phyloP scores from a whole-genome alignment of 176 grass and related monocot species.

The Oryza coarctata region DNA sequence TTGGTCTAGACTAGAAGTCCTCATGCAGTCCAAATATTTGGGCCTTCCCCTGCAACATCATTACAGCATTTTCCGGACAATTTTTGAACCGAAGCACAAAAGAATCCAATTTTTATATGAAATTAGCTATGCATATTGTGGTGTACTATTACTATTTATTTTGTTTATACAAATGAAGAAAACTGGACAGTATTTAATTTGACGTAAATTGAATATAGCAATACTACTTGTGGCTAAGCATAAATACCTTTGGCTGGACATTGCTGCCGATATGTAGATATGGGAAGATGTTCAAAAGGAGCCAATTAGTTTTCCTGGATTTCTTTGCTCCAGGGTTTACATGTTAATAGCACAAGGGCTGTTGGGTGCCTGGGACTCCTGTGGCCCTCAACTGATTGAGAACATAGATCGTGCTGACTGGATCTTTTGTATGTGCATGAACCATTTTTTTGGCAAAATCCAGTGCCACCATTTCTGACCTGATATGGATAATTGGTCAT shows the following conservation, averaged over 20 bases:
- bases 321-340: background rate
- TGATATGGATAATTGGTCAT: background rate
- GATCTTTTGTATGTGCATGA: background rate
- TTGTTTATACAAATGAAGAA: background rate
- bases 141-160: background rate
- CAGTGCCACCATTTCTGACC: background rate
- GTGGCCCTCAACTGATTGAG: background rate
- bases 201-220: background rate
- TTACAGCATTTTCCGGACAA: background rate
- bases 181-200: background rate
- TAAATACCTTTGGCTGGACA: background rate
- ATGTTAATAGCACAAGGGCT: background rate
- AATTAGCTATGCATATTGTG: background rate
- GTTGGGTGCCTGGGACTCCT: background rate
- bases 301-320: conserved; percentile 1
- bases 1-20: background rate
- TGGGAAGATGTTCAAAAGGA: background rate
- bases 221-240: background rate
- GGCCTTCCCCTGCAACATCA: background rate
- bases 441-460: background rate
- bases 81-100: background rate
- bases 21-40: background rate
- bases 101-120: background rate
- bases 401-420: background rate
- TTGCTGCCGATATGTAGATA: conserved; percentile 12